Base-by-base conservation (phyloP, 306 rosid species). In the Neltuma alba region DNA sequence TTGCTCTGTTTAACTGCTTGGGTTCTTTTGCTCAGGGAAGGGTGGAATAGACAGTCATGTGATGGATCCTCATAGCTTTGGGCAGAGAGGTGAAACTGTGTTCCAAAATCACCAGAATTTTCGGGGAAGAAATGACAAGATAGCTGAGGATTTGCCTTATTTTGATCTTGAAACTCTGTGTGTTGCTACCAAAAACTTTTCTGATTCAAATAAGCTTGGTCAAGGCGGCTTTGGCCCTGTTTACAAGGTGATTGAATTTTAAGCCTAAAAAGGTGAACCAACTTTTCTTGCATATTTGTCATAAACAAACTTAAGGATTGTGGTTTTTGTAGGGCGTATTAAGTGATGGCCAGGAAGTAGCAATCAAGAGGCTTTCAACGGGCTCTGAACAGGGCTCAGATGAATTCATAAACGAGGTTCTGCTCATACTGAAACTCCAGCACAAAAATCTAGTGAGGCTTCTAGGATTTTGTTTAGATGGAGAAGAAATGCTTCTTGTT, bases 181-280 rank as follows among this genome's bases (percentile, higher is more conserved):
- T n/a, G 75, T 13, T 28, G 97, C 91, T 61, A 91, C 94, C 48
- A 28, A 79, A 52, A 81, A 87, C 45, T 93, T 93, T 30, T 87
- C 87, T 45, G 80, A 75, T 70, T 79, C 82, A 65, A 89, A 90
- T 66, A 86, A 81, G 86, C 93, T 92, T 9, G 97, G 97, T 36
- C 82, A 89, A 85, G 94, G 94, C 67, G 94, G 97, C 40, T 92
- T 92, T 86, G 97, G 97, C 10, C 85, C 92, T 20, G 97, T 92
- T 79, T 92, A 85, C 81, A 89, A 88, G 91, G 97, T 91, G 21
- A 75, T 14, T 23, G 36, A 75, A 66, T 38, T 30, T 70, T 74
- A 70, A 55, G 74, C 4, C 12, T 74, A 5, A 28, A 55, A 52
- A 21, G 2, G 6, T 54, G 2, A 62, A 36, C 16, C 34, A 38